Conservation (phyloP, 1,139 yeast species). For the Taphrina flavorubra region DNA sequence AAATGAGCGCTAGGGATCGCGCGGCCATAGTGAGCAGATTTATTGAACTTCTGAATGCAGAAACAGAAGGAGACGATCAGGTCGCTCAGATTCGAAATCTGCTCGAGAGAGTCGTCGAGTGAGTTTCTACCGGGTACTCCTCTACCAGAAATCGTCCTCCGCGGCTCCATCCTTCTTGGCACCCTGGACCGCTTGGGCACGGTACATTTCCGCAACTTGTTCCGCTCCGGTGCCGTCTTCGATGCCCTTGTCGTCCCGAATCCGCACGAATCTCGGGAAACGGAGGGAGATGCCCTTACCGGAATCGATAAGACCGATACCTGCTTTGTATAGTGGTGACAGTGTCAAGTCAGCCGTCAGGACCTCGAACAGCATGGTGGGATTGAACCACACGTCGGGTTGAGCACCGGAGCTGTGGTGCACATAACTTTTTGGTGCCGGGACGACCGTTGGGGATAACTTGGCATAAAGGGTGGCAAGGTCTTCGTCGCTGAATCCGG, state of each 20-base stretch:
- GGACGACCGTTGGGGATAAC: constrained; percentile 71
- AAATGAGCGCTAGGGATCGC: constrained; percentile 16
- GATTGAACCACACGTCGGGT: constrained; percentile 78
- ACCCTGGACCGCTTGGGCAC: constrained; percentile 39
- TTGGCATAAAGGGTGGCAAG: constrained; percentile 64
- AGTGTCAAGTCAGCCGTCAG: constrained; percentile 91
- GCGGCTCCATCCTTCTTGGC: constrained; percentile 23
- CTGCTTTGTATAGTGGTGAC: constrained; percentile 92
- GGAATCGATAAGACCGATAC: constrained; percentile 40
- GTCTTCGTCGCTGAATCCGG: constrained; percentile 92
- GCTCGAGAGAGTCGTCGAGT: constrained; percentile 4
- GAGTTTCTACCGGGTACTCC: neutral
- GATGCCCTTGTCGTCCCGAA: constrained; percentile 83
- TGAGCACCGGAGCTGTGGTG: constrained; percentile 65
- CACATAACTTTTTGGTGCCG: constrained; percentile 67
- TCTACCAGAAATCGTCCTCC: constrained; percentile 29
- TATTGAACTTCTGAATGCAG: neutral
- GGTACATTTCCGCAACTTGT: constrained; percentile 83
- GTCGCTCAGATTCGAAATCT: neutral
- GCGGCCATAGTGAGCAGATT: constrained; percentile 1
- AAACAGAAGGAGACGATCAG: neutral
- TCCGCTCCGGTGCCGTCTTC: constrained; percentile 91
- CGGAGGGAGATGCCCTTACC: constrained; percentile 90
- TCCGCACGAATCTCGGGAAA: constrained; percentile 84
- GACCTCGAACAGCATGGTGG: constrained; percentile 83